These are phyloP conservation scores for Eurotiales sp. DNA, from an alignment of 2,329 filamentous ascomycete genomes.

Conservation along the genomic window DNA sequence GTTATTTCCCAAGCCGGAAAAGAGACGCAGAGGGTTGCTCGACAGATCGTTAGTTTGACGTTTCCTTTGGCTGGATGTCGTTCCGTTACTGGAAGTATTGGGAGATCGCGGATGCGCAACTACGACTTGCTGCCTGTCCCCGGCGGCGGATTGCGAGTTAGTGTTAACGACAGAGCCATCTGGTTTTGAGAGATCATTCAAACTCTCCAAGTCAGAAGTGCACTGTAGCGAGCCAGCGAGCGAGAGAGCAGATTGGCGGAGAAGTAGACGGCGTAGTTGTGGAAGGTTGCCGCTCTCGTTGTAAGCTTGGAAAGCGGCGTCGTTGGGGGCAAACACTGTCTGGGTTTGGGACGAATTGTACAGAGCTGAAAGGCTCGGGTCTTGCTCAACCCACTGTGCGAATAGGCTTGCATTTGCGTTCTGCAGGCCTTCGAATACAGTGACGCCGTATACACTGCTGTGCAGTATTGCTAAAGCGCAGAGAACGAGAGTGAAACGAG, in stretches of 20 bases:
- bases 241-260: background rate
- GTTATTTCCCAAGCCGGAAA: constrained; percentile 5
- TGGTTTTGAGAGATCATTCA: background rate
- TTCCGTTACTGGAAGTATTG: background rate
- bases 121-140: background rate
- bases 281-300: constrained; percentile 3
- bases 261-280: background rate
- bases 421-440: background rate
- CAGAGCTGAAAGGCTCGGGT: background rate
- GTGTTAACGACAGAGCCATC: background rate
- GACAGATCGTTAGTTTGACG: background rate
- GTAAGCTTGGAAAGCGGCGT: background rate
- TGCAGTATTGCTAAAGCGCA: background rate
- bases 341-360: constrained; percentile 3
- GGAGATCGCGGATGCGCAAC: background rate
- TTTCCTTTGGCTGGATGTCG: background rate
- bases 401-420: constrained; percentile 3
- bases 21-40: background rate
- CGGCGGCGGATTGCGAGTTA: background rate
- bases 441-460: background rate
- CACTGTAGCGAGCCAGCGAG: background rate
- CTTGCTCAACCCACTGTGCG: constrained; percentile 3
- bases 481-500: background rate
- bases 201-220: background rate
- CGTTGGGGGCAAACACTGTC: constrained; percentile 3